Conservation (phyloP, 768 basidiomycete genomes). For the Boletus subcaerulescens region DNA sequence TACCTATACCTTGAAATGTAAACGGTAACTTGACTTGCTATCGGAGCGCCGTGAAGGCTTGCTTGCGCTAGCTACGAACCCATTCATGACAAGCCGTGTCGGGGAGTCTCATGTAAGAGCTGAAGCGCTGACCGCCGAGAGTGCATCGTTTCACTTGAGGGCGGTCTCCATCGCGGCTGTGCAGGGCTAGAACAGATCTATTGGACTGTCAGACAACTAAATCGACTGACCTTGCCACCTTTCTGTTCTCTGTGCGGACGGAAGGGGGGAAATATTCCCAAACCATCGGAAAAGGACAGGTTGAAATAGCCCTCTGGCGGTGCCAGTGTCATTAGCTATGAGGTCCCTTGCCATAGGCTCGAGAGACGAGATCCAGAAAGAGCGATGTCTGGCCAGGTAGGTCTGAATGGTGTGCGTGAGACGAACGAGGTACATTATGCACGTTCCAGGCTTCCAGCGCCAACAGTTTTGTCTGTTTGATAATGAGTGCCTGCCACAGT, state of each 20-base stretch:
- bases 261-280: slow-evolving; percentile 10
- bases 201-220: background rate
- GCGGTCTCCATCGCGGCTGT: background rate
- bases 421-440: background rate
- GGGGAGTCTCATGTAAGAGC: too few species aligned
- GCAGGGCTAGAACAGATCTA: background rate
- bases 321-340: background rate
- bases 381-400: background rate
- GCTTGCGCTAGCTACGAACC: too few species aligned
- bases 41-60: too few species aligned
- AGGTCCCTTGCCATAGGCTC: background rate
- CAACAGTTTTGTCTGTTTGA: background rate
- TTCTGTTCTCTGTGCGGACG: slow-evolving; percentile 26
- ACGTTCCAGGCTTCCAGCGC: background rate
- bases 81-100: too few species aligned
- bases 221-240: slow-evolving; percentile 6
- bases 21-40: background rate
- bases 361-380: background rate
- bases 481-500: background rate
- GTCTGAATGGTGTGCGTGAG: background rate
- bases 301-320: background rate
- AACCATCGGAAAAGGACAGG: background rate
- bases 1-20: background rate
- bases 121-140: background rate
- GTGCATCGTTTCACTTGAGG: background rate